phyloP scores from a whole-genome alignment of 2,329 filamentous ascomycete genomes.

The Hirsutella minnesotensis region DNA sequence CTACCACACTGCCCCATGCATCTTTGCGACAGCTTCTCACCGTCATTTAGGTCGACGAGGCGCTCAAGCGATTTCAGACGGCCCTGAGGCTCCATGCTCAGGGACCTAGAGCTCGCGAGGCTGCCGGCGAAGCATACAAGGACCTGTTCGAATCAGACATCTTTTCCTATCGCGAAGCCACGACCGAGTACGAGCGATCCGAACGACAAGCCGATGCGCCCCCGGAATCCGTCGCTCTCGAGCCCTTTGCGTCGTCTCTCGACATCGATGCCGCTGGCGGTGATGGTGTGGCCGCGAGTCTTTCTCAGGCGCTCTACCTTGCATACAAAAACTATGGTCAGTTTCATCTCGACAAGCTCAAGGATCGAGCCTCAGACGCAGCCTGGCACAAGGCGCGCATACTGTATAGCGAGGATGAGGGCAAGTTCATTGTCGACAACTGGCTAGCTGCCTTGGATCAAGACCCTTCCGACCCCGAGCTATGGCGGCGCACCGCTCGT shows the following conservation, averaged over 20 bases:
- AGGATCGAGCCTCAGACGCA: slow-evolving; percentile 36
- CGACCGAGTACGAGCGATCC: slow-evolving; percentile 70
- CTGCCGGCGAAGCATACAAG: slow-evolving; percentile 72
- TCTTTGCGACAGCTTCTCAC: background rate
- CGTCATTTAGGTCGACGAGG: slow-evolving; percentile 68
- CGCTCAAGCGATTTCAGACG: slow-evolving; percentile 84
- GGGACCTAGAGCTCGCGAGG: slow-evolving; percentile 61
- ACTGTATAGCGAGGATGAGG: slow-evolving; percentile 18
- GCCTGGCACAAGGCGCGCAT: slow-evolving; percentile 24
- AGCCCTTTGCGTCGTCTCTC: slow-evolving; percentile 38
- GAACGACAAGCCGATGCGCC: slow-evolving; percentile 41
- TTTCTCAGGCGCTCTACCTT: slow-evolving; percentile 83
- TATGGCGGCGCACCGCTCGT: slow-evolving; percentile 49
- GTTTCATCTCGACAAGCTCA: slow-evolving; percentile 61
- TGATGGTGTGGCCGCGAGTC: slow-evolving; percentile 65
- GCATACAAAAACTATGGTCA: slow-evolving; percentile 94
- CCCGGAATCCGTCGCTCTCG: slow-evolving; percentile 25
- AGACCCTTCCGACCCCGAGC: slow-evolving; percentile 54
- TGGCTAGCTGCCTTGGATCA: slow-evolving; percentile 49
- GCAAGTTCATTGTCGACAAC: slow-evolving; percentile 38
- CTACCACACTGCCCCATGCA: background rate
- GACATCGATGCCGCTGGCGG: slow-evolving; percentile 48
- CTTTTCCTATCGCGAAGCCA: slow-evolving; percentile 80
- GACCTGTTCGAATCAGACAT: slow-evolving; percentile 85
- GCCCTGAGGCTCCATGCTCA: slow-evolving; percentile 87